Conservation (phyloP, 805 yeast species). For the Candida ponderosae region DNA sequence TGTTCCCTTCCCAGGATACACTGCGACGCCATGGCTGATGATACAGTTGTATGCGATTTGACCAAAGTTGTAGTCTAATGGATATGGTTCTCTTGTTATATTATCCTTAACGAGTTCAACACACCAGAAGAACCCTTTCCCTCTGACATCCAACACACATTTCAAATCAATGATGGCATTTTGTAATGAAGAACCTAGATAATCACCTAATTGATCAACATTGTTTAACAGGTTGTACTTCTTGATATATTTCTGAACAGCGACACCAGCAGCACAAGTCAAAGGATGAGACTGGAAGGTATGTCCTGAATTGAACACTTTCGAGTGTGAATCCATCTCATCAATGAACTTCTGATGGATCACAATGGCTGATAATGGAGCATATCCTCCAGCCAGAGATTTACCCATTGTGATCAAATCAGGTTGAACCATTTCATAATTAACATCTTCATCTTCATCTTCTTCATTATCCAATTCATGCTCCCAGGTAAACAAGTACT, state of each 20-base stretch:
- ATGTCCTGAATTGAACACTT: slow-evolving; percentile 35
- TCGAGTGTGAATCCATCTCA: slow-evolving; percentile 19
- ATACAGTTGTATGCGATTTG: neutral
- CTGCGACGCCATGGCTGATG: slow-evolving; percentile 1
- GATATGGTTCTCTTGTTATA: slow-evolving; percentile 38
- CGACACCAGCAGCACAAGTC: slow-evolving; percentile 38
- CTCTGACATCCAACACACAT: slow-evolving; percentile 45
- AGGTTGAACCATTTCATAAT: slow-evolving; percentile 23
- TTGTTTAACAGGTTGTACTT: slow-evolving; percentile 29
- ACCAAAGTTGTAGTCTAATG: slow-evolving; percentile 8
- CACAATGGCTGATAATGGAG: slow-evolving; percentile 37
- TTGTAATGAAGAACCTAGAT: slow-evolving; percentile 29
- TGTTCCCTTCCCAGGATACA: slow-evolving; percentile 1
- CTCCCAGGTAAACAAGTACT: slow-evolving; percentile 37
- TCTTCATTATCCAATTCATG: slow-evolving; percentile 26
- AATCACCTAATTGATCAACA: slow-evolving; percentile 33
- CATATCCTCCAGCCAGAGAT: slow-evolving; percentile 39
- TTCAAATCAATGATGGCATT: slow-evolving; percentile 21
- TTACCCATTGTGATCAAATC: slow-evolving; percentile 42
- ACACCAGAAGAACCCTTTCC: slow-evolving; percentile 49
- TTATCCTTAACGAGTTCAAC: slow-evolving; percentile 42
- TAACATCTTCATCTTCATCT: neutral
- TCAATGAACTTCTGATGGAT: slow-evolving; percentile 28
- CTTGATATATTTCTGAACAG: slow-evolving; percentile 34
- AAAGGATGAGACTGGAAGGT: slow-evolving; percentile 41